Base-by-base conservation (phyloP, 73 alveolate species). In the Tetrahymena thermophila region DNA sequence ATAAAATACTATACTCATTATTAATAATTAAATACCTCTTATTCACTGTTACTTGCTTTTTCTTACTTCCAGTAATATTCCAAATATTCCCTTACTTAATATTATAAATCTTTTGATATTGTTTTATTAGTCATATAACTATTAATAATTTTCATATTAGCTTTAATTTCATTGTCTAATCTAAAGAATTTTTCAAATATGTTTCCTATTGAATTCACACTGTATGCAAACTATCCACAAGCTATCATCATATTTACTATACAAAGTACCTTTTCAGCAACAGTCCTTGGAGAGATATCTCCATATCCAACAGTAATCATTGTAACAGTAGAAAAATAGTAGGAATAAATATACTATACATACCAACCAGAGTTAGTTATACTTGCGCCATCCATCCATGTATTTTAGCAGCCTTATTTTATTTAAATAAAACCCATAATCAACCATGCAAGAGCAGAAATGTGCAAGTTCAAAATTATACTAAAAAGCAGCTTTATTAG, bases 301-400 rank as follows among this genome's bases (percentile, higher is more conserved):
- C 96, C 96, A 44, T 95, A 95, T 10, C 96, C 96, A 10, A 95
- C 96, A 85, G 95, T 95, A 34, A 95, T 95, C 96, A 95, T 95
- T 4, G 95, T 95, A 13, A 95, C 95, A 15, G 94, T 89, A 10
- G 97, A 95, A 38, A 85, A 95, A 34, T 95, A 95, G 15, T 85
- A 95, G 3, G 95, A 85, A 4, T 95, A 94, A 4, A 95, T 35
- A 85, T 95, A 89, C 34, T 95, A 35, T 23, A 28, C 37, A 71
- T 71, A 71, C 89, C 89, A 71, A 3, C n/a, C 89, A 71, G 89
- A 71, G 40, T 8, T 28, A 4, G 89, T 4, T 28, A 71, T 71
- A 25, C 31, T 34, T 3, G 89, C 35, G 4, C 40, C 89, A 71
- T 71, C 40, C 89, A 71, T 71, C 89, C 89, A 71, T 71, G 89